Conservation (phyloP, 176 grass and related monocot species). For the Phragmites australis region DNA sequence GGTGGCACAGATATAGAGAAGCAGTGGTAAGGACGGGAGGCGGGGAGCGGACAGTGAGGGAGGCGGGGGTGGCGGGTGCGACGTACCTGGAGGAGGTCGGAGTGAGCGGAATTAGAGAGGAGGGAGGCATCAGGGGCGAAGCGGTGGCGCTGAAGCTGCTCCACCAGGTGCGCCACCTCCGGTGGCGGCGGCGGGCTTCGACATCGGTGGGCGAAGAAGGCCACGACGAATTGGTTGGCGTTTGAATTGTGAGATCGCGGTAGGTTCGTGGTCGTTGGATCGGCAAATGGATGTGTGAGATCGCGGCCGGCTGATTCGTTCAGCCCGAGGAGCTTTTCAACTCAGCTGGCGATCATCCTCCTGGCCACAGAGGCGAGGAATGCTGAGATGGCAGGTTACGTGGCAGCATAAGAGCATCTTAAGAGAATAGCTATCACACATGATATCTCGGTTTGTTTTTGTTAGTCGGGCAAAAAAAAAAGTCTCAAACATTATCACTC, state of each 20-base stretch:
- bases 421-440: no score
- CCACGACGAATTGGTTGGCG: background rate
- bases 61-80: background rate
- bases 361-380: no score
- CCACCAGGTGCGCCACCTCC: constrained; percentile 74
- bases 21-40: background rate
- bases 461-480: no score
- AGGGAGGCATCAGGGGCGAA: constrained; percentile 82
- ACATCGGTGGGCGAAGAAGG: constrained; percentile 45
- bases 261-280: constrained; percentile 23
- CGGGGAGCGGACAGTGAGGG: no score
- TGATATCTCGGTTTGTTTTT: no score
- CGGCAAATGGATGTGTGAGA: background rate
- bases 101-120: constrained; percentile 70
- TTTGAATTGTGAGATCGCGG: constrained; percentile 5
- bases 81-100: constrained; percentile 80
- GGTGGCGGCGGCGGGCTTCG: constrained; percentile 69
- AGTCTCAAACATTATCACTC: no score
- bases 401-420: no score
- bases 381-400: no score
- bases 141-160: constrained; percentile 83
- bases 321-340: background rate
- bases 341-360: no score
- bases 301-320: background rate
- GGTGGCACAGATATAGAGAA: background rate